phyloP scores from a whole-genome alignment of 345 rosid genomes.

The Gossypium arboreum region DNA sequence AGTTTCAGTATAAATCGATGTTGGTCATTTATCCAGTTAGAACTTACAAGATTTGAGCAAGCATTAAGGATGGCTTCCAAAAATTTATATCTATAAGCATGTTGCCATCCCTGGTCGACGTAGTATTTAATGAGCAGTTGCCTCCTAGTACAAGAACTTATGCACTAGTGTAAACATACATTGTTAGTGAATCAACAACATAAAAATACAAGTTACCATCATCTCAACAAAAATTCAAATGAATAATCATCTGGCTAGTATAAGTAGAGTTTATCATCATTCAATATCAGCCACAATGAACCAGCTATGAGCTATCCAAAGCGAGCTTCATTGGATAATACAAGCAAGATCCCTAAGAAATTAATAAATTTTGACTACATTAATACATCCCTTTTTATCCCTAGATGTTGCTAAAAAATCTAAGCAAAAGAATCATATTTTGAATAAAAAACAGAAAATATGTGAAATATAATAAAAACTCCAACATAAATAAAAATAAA shows the following conservation, averaged over 20 bases:
- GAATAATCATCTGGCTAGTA: background rate
- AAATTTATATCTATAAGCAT: background rate
- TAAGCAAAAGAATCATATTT: background rate
- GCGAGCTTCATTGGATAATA: background rate
- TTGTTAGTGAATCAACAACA: background rate
- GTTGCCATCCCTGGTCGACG: background rate
- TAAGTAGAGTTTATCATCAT: background rate
- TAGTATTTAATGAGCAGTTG: background rate
- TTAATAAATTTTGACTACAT: background rate
- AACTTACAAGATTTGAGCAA: background rate
- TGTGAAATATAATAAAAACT: too few species aligned
- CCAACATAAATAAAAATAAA: background rate
- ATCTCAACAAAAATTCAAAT: background rate
- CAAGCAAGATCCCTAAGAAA: background rate
- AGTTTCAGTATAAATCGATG: background rate
- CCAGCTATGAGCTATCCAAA: background rate
- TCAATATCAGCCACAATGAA: background rate
- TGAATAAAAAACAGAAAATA: too few species aligned
- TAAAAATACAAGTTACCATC: background rate
- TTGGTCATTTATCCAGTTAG: background rate
- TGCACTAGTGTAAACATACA: background rate
- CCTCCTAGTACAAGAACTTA: background rate
- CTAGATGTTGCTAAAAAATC: background rate
- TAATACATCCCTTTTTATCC: background rate
- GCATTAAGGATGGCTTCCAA: background rate